Evolutionary conservation across 2,329 filamentous ascomycete species (phyloP).

Genomic region (Fusarium staphyleae): DNA sequence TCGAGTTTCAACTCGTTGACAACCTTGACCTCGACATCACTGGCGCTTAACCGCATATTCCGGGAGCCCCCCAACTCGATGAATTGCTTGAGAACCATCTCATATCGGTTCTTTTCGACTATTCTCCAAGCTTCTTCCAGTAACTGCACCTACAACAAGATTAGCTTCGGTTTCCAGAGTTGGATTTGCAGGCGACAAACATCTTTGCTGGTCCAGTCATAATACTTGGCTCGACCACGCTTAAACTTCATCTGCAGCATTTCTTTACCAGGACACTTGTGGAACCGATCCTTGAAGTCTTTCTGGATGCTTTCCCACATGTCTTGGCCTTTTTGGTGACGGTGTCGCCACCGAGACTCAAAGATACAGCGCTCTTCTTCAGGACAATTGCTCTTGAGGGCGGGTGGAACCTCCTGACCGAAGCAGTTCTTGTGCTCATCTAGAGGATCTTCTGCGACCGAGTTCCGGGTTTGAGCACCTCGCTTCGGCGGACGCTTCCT

Average conservation of each 20-base stretch:
- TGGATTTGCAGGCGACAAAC: constrained; percentile 48
- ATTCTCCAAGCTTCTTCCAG: constrained; percentile 50
- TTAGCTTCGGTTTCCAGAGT: constrained; percentile 10
- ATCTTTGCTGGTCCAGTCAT: constrained; percentile 57
- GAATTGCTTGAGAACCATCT: constrained; percentile 53
- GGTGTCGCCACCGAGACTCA: constrained; percentile 55
- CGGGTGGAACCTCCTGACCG: constrained; percentile 46
- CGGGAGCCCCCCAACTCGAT: constrained; percentile 58
- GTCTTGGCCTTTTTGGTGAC: constrained; percentile 59
- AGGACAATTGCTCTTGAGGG: constrained; percentile 54
- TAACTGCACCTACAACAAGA: constrained; percentile 47
- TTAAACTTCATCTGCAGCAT: constrained; percentile 65
- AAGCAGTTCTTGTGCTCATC: constrained; percentile 48
- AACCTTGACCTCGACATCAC: constrained; percentile 59
- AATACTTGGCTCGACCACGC: constrained; percentile 57
- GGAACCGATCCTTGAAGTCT: constrained; percentile 49
- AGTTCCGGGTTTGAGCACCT: constrained; percentile 15
- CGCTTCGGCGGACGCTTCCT: constrained; percentile 41
- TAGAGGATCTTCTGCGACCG: constrained; percentile 32
- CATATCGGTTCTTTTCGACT: constrained; percentile 54
- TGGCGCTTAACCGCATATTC: constrained; percentile 57
- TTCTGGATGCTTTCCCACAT: constrained; percentile 64
- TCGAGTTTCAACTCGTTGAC: constrained; percentile 53
- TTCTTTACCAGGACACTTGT: constrained; percentile 53
- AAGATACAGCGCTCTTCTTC: constrained; percentile 59